phyloP scores from a whole-genome alignment of 768 basidiomycete species.

The Coprinopsis cinerea region DNA sequence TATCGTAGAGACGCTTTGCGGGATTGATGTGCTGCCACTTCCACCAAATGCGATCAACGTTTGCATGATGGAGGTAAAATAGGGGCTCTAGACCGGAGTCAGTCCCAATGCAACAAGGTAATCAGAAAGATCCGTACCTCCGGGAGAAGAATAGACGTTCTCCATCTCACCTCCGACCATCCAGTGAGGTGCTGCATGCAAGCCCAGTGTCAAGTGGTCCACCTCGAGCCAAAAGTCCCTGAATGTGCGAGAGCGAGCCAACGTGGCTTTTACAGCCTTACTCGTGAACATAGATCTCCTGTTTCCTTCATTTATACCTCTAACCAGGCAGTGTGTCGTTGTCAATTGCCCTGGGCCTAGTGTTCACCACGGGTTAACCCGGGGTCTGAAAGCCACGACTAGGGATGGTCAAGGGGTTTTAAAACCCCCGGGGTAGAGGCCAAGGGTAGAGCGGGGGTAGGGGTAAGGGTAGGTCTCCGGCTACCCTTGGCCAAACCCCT shows the following conservation, averaged over 20 bases:
- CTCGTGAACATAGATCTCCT: no score
- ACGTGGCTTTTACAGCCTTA: no score
- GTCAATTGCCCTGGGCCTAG: no score
- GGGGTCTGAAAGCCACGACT: no score
- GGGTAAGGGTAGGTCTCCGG: no score
- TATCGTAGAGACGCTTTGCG: not conserved
- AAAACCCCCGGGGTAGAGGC: no score
- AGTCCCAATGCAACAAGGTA: not conserved
- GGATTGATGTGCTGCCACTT: slow-evolving; percentile 5
- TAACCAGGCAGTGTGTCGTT: no score
- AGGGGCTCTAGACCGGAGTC: not conserved
- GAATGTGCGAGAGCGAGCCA: not conserved
- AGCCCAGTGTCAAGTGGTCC: not conserved
- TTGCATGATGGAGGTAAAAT: slow-evolving; percentile 9
- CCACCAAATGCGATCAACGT: slow-evolving; percentile 10
- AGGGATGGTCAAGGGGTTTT: no score
- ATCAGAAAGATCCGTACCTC: not conserved
- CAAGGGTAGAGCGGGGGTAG: no score
- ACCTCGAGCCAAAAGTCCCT: not conserved
- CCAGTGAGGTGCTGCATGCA: slow-evolving; percentile 2
- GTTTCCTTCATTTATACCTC: no score
- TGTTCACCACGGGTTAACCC: no score
- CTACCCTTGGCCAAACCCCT: no score
- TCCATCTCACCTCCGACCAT: slow-evolving; percentile 8
- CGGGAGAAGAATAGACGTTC: slow-evolving; percentile 6